Evolutionary conservation across 441 rosid species (phyloP).

Genomic region (Populus trichocarpa): DNA sequence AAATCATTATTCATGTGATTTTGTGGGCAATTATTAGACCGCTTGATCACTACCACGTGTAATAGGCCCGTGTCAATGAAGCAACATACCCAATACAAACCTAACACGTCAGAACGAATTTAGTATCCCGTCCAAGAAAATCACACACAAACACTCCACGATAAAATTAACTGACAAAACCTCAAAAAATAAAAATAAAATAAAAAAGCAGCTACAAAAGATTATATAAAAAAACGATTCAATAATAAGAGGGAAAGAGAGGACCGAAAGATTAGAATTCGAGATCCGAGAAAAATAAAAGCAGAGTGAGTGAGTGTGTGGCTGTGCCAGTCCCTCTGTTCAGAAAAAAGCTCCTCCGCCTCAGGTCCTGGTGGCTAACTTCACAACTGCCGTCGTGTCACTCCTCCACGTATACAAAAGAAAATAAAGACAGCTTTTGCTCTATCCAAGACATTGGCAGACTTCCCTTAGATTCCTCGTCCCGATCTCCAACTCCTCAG

Average conservation of each 20-base stretch:
- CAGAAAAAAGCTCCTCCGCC: neutral
- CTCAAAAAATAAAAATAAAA: too few species aligned
- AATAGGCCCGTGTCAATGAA: too few species aligned
- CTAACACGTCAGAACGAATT: too few species aligned
- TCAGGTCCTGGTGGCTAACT: slow-evolving; percentile 3
- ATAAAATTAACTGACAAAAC: too few species aligned
- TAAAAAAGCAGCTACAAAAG: too few species aligned
- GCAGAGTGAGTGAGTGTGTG: neutral
- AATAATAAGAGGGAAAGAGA: neutral
- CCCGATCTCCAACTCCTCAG: slow-evolving; percentile 27
- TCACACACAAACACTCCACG: too few species aligned
- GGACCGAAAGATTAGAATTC: neutral
- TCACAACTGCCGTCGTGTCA: neutral
- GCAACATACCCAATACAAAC: too few species aligned
- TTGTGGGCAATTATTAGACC: too few species aligned
- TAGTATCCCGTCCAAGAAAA: too few species aligned
- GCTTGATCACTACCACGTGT: too few species aligned
- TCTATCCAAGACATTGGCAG: slow-evolving; percentile 21
- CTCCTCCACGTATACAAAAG: neutral
- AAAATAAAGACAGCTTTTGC: slow-evolving; percentile 2
- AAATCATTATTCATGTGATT: too few species aligned
- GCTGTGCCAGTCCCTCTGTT: neutral
- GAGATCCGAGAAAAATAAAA: neutral
- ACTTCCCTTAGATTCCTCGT: slow-evolving; percentile 15
- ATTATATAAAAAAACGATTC: neutral